A percentile compares a stretch with the other conserved stretches of the same genome.
These are phyloP conservation scores for Furculomyces boomerangus DNA, from an alignment of 371 early-diverging fungal species.

Conservation along the genomic window DNA sequence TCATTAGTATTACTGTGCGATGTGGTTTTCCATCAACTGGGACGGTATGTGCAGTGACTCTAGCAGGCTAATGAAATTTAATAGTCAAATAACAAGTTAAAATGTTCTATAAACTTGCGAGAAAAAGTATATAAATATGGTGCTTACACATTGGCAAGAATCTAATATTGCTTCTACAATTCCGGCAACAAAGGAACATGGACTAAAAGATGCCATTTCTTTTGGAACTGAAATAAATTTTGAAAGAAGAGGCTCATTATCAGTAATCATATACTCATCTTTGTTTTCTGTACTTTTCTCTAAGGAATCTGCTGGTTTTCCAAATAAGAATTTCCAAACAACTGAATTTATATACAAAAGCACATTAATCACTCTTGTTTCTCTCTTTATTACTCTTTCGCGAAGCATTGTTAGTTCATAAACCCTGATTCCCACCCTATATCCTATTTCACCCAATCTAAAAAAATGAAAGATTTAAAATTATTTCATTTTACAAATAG, in stretches of 20 bases:
- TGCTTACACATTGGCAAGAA: constrained; percentile 76
- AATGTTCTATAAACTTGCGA: not conserved
- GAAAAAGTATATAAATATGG: not conserved
- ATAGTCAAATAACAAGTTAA: not conserved
- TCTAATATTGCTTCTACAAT: constrained; percentile 86
- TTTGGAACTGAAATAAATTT: constrained; percentile 85
- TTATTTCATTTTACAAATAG: too few relatives aligned
- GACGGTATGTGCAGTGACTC: constrained; percentile 86
- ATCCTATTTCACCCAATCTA: constrained; percentile 67
- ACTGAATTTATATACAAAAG: constrained; percentile 80
- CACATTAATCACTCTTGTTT: constrained; percentile 65
- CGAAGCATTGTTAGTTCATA: constrained; percentile 74
- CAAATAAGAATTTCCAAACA: constrained; percentile 85
- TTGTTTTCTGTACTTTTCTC: constrained; percentile 86
- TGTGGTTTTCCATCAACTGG: constrained; percentile 78
- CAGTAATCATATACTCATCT: constrained; percentile 96
- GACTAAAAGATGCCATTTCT: constrained; percentile 76
- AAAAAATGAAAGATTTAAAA: not conserved
- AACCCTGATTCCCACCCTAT: constrained; percentile 74
- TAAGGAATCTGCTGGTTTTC: constrained; percentile 82
- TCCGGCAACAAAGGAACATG: constrained; percentile 87
- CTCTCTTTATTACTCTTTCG: constrained; percentile 70
- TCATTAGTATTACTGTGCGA: constrained; percentile 84
- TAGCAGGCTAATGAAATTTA: constrained; percentile 42
- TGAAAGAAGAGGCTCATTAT: constrained; percentile 77